Conservation (phyloP, 1,139 yeast genomes). For the Suhomyces taliae region DNA sequence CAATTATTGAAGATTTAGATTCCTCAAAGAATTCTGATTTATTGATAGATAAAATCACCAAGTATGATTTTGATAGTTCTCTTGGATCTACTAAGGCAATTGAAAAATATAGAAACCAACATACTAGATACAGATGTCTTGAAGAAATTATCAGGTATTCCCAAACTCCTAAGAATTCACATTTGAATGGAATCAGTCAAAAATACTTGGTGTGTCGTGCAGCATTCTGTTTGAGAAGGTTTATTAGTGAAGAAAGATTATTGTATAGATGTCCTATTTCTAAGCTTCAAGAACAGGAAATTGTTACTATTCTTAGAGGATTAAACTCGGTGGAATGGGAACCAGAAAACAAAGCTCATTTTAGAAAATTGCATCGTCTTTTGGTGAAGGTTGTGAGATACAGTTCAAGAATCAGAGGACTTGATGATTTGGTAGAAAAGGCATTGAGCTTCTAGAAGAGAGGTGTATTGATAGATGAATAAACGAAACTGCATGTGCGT, state of each 20-base stretch:
- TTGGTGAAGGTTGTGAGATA: constrained; percentile 29
- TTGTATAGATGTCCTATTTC: constrained; percentile 34
- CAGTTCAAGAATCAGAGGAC: constrained; percentile 21
- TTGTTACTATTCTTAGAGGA: constrained; percentile 28
- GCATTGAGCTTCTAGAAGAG: neutral
- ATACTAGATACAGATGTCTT: constrained; percentile 34
- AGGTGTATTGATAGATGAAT: too few species aligned
- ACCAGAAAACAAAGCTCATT: constrained; percentile 4
- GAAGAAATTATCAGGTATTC: constrained; percentile 31
- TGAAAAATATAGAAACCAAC: constrained; percentile 22
- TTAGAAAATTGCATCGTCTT: constrained; percentile 19
- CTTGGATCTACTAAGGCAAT: constrained; percentile 38
- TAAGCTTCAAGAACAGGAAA: constrained; percentile 37
- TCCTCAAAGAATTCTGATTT: neutral
- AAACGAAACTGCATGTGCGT: too few species aligned
- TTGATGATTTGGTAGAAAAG: constrained; percentile 12
- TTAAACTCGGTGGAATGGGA: constrained; percentile 14
- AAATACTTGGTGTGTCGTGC: constrained; percentile 30
- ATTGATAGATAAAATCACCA: constrained; percentile 19
- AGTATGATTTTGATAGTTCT: constrained; percentile 25
- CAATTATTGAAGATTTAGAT: constrained; percentile 5
- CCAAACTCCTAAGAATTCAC: constrained; percentile 13
- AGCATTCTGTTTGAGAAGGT: constrained; percentile 36
- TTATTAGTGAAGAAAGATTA: constrained; percentile 35
- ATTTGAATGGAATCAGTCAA: constrained; percentile 22